Evolutionary conservation across 306 rosid genomes (phyloP).

Genomic region (Parietaria judaica): DNA sequence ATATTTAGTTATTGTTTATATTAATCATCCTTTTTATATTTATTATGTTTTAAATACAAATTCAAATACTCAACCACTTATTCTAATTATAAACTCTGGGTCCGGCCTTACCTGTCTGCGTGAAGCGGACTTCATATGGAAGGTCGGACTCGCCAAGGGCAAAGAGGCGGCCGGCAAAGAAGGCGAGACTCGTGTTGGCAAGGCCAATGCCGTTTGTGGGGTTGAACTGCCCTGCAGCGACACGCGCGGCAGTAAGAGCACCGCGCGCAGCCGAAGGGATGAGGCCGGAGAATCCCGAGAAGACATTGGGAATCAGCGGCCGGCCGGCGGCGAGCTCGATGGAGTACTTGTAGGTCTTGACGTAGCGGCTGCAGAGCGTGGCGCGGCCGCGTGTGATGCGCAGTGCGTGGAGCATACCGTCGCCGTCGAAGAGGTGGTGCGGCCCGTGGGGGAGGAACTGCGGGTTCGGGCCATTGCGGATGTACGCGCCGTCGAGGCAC

Average conservation of each 20-base stretch:
- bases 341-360: slow-evolving; percentile 56
- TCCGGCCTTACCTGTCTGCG: neutral
- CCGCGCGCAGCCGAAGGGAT: slow-evolving; percentile 68
- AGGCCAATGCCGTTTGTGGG: slow-evolving; percentile 67
- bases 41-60: no score
- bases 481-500: slow-evolving; percentile 68
- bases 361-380: slow-evolving; percentile 73
- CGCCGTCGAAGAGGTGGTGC: slow-evolving; percentile 90
- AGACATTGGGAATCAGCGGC: slow-evolving; percentile 60
- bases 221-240: slow-evolving; percentile 48
- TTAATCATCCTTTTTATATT: no score
- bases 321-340: slow-evolving; percentile 57
- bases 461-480: slow-evolving; percentile 89
- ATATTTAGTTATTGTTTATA: no score
- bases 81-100: no score
- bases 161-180: slow-evolving; percentile 45
- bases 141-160: slow-evolving; percentile 83
- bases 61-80: no score
- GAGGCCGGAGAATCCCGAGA: slow-evolving; percentile 61
- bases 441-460: slow-evolving; percentile 89
- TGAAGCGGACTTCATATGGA: slow-evolving; percentile 44
- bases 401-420: slow-evolving; percentile 82
- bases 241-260: slow-evolving; percentile 46
- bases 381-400: slow-evolving; percentile 45
- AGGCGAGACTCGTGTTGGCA: slow-evolving; percentile 73